Conservation (phyloP, 495 filamentous ascomycete genomes). For the Cercophora sp. region DNA sequence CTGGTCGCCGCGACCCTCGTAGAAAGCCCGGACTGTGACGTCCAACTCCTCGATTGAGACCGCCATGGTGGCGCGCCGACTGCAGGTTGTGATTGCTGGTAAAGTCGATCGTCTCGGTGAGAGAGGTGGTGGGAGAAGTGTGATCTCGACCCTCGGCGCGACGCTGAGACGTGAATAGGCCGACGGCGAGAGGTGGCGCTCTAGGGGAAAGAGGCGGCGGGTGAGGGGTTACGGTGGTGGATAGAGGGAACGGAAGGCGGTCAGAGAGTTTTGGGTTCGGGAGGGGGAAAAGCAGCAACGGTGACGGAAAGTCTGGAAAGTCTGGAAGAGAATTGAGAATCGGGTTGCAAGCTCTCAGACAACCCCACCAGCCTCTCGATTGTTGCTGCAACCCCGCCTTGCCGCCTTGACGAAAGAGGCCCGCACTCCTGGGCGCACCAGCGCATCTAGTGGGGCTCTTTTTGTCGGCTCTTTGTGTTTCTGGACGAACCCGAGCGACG, state of each 20-base stretch:
- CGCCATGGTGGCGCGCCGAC: conserved; percentile 42
- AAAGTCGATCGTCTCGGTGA: no score
- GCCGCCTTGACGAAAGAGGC: conserved; percentile 10
- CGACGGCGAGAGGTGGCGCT: neutral
- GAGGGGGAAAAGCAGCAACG: conserved; percentile 6
- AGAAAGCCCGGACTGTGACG: conserved; percentile 92
- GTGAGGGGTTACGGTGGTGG: neutral
- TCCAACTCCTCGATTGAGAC: conserved; percentile 85
- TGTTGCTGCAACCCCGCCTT: conserved; percentile 32
- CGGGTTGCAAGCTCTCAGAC: conserved; percentile 36
- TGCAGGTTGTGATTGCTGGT: no score
- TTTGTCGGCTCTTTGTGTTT: conserved; percentile 5
- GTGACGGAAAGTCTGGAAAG: conserved; percentile 31
- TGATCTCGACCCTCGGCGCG: neutral
- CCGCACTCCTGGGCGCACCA: neutral
- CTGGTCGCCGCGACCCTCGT: conserved; percentile 88
- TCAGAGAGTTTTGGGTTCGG: conserved; percentile 9
- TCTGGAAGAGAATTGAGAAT: conserved; percentile 27
- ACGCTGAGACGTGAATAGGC: neutral
- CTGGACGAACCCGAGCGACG: neutral
- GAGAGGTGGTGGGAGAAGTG: neutral
- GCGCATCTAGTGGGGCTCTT: no score
- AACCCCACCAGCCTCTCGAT: conserved; percentile 40
- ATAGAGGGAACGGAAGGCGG: conserved; percentile 11
- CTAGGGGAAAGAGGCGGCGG: neutral